Evolutionary conservation across 169 alveolate species (phyloP).

Genomic region (Plasmodium gaboni): DNA sequence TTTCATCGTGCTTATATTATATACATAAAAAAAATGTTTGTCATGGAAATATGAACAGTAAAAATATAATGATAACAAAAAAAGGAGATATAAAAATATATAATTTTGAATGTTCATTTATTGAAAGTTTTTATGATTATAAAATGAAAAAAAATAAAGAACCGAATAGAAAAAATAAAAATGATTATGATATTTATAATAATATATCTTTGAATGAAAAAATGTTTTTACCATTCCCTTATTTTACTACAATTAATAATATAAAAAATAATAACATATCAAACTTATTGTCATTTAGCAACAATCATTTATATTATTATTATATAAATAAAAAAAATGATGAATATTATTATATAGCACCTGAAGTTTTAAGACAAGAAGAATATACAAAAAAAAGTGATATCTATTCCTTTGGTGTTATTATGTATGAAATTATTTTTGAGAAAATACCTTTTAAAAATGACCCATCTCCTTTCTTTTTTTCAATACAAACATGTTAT

Average conservation of each 20-base stretch:
- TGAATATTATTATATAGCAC: constrained; percentile 78
- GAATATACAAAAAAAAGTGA: constrained; percentile 86
- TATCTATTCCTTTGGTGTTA: constrained; percentile 87
- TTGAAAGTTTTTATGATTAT: constrained; percentile 35
- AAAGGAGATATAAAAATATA: constrained; percentile 50
- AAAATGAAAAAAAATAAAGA: neutral
- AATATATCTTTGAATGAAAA: neutral
- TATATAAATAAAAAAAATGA: neutral
- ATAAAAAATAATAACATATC: neutral
- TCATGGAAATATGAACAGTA: constrained; percentile 41
- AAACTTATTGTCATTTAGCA: constrained; percentile 7
- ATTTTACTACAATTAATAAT: constrained; percentile 25
- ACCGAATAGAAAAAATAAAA: neutral
- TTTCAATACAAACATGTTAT: constrained; percentile 18
- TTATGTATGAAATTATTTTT: constrained; percentile 86
- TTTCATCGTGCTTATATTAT: constrained; percentile 15
- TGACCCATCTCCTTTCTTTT: constrained; percentile 20
- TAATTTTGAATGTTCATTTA: constrained; percentile 38
- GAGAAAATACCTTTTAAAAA: constrained; percentile 18
- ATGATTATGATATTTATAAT: neutral
- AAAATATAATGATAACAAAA: constrained; percentile 31
- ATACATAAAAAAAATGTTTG: constrained; percentile 13
- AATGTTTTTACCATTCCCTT: constrained; percentile 29
- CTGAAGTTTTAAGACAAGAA: constrained; percentile 87
- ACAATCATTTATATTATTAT: constrained; percentile 1